These are phyloP conservation scores for Simmondsia chinensis DNA, from an alignment of 148 eudicot species.

Conservation along the genomic window DNA sequence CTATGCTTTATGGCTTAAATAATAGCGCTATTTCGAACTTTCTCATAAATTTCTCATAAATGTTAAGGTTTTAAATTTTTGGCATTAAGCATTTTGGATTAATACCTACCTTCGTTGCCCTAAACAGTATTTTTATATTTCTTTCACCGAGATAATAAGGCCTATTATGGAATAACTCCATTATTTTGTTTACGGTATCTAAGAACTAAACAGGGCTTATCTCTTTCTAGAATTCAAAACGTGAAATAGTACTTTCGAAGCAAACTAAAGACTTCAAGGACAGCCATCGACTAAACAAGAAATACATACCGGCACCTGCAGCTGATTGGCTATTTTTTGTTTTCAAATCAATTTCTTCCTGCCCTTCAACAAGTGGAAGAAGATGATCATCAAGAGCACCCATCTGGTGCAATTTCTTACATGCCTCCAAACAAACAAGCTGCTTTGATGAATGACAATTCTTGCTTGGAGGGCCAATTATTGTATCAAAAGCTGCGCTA, in stretches of 20 bases:
- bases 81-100: too few species aligned
- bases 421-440: slow-evolving; percentile 52
- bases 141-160: too few species aligned
- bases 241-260: not conserved
- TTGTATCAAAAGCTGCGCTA: slow-evolving; percentile 39
- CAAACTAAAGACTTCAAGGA: not conserved
- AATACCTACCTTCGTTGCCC: too few species aligned
- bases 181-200: not conserved
- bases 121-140: too few species aligned
- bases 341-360: slow-evolving; percentile 19
- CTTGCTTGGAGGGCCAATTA: slow-evolving; percentile 33
- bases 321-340: slow-evolving; percentile 18
- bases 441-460: slow-evolving; percentile 25
- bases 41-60: too few species aligned
- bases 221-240: not conserved
- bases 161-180: not conserved
- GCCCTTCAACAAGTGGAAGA: slow-evolving; percentile 31
- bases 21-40: too few species aligned
- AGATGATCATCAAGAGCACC: slow-evolving; percentile 49
- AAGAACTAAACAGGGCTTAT: not conserved
- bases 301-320: slow-evolving; percentile 43
- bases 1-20: too few species aligned
- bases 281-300: not conserved
- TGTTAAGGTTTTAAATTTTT: too few species aligned
- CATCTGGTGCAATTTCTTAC: slow-evolving; percentile 50